These are phyloP conservation scores for Biscutella auriculata DNA, from an alignment of 441 rosid species.

Conservation along the genomic window DNA sequence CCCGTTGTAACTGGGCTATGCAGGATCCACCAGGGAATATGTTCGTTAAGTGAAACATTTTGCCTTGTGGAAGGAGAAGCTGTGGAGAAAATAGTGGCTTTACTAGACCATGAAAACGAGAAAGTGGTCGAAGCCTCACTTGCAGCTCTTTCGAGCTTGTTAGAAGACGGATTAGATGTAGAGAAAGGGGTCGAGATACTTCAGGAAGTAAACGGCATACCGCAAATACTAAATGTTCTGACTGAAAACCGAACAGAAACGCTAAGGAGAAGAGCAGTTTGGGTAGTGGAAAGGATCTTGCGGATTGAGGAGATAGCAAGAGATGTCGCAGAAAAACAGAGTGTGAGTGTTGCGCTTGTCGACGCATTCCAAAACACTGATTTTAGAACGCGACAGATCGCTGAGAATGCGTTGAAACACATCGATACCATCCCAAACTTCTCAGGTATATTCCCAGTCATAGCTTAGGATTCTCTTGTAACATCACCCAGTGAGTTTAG, in stretches of 20 bases:
- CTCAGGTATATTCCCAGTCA: slow-evolving; percentile 69
- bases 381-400: slow-evolving; percentile 69
- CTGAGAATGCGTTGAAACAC: slow-evolving; percentile 85
- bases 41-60: slow-evolving; percentile 67
- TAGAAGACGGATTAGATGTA: slow-evolving; percentile 72
- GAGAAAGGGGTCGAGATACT: slow-evolving; percentile 60
- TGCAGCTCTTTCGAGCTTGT: slow-evolving; percentile 69
- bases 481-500: background rate
- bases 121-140: slow-evolving; percentile 83
- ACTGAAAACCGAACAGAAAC: slow-evolving; percentile 57
- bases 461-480: slow-evolving; percentile 17
- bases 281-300: slow-evolving; percentile 85
- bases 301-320: slow-evolving; percentile 67
- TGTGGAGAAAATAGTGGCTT: slow-evolving; percentile 74
- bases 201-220: slow-evolving; percentile 56
- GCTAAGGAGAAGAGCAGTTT: slow-evolving; percentile 64
- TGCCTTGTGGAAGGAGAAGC: slow-evolving; percentile 78
- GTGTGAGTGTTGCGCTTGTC: slow-evolving; percentile 74
- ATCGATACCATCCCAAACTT: slow-evolving; percentile 88
- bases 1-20: slow-evolving; percentile 64
- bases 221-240: slow-evolving; percentile 47
- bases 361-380: slow-evolving; percentile 92
- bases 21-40: slow-evolving; percentile 66
- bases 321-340: slow-evolving; percentile 62
- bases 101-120: slow-evolving; percentile 72